Evolutionary conservation across 768 basidiomycete genomes (phyloP), one percentile per base, ranked within the genome.

Genomic region (Kwoniella mangroviensis): DNA sequence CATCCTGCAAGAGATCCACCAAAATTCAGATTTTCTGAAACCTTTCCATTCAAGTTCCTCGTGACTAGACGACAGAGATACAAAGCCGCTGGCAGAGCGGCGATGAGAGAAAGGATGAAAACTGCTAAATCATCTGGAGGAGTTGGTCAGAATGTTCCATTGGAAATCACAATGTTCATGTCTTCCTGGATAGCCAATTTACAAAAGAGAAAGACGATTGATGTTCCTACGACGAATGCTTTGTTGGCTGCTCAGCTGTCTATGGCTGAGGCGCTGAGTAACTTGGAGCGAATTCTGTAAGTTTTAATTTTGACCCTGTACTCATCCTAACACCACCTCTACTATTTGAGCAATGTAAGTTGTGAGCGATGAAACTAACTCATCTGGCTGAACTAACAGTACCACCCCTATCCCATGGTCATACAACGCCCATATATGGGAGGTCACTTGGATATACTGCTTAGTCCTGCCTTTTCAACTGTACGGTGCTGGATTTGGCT

Each of bases 361-460:
- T 28, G 4, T 28, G 4, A 28, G 28, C 28, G 28, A 28, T 28
- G 28, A 0, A 28, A 28, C 28, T 28, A 28, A 28, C 6, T 28
- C 28, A 28, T 28, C 28, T 2, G 28, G 28, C 28, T 28, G 28
- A 28, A 28, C 4, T 28, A 2, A 9, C 15, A 49, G 45, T 0
- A 77, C 79, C 12, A 81, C 82, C 3, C 82, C 82, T 2, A 80
- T 83, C 24, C 82, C 82, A 3, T 81, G 76, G 73, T 76, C 72
- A 22, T 83, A 79, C 57, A 70, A 73, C 21, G 76, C 77, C 19
- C 78, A 79, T 67, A 81, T 82, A n/a, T 81, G 79, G 76, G 77
- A 75, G 22, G 78, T 81, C 24, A 75, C 79, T 12, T 82, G 75
- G 75, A 68, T 82, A 6, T 82, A 82, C 59, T 79, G 77, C 63